phyloP scores from a whole-genome alignment of 148 eudicot species.

The Heliosperma pusillum region DNA sequence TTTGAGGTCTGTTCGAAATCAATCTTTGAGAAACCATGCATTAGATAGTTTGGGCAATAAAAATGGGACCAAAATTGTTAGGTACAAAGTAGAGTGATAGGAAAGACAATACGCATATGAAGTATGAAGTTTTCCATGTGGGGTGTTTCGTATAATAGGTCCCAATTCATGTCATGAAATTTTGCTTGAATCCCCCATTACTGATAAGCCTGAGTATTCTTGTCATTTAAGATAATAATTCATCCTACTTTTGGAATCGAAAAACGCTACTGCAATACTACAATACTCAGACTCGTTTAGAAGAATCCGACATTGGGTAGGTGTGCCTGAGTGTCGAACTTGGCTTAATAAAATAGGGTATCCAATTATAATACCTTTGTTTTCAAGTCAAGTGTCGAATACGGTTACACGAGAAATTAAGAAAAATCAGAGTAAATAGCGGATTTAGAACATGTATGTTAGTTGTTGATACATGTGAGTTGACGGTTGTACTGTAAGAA shows the following conservation, averaged over 20 bases:
- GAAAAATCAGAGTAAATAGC: no score
- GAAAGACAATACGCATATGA: not conserved
- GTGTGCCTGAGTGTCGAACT: no score
- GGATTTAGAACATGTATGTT: not conserved
- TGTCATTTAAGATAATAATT: no score
- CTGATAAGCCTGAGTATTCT: not conserved
- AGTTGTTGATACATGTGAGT: conserved; percentile 3
- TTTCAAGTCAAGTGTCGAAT: no score
- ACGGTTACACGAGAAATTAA: no score
- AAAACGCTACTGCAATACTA: not conserved
- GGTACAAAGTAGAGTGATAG: conserved; percentile 1
- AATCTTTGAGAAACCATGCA: not conserved
- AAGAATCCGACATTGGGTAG: no score
- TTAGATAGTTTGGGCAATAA: not conserved
- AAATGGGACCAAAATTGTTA: conserved; percentile 5
- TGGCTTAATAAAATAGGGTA: no score
- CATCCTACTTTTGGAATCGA: not conserved
- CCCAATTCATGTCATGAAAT: not conserved
- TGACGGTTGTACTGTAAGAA: conserved; percentile 1
- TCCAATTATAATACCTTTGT: no score
- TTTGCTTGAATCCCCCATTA: not conserved
- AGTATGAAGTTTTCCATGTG: not conserved
- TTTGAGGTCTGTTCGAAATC: no score
- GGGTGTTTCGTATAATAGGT: not conserved
- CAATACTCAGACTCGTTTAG: no score